phyloP scores from a whole-genome alignment of 2,329 filamentous ascomycete species.

The Pyricularia sp. region DNA sequence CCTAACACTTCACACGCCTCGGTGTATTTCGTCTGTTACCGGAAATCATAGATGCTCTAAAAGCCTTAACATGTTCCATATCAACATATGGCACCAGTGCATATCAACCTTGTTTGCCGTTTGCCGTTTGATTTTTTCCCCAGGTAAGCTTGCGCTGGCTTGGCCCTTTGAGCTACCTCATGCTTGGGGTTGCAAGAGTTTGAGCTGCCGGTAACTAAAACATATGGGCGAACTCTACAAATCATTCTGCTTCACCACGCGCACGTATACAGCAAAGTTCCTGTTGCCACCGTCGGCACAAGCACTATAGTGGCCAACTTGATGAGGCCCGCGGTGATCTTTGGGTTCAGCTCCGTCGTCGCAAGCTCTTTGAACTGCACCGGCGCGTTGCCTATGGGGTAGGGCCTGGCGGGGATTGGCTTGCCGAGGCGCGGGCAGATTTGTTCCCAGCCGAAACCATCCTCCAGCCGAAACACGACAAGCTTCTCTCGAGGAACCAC shows the following conservation, averaged over 20 bases:
- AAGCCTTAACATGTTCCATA: too few relatives aligned
- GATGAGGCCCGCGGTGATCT: neutral
- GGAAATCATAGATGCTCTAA: too few relatives aligned
- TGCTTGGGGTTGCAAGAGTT: too few relatives aligned
- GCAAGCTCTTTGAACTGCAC: neutral
- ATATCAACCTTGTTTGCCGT: too few relatives aligned
- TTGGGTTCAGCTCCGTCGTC: neutral
- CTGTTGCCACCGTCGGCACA: neutral
- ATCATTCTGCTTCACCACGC: neutral
- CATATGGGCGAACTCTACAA: neutral
- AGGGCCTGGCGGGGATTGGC: neutral
- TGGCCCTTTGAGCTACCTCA: too few relatives aligned
- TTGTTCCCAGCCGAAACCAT: neutral
- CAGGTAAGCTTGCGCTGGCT: too few relatives aligned
- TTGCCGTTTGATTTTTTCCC: too few relatives aligned
- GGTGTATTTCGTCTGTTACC: too few relatives aligned
- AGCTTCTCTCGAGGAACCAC: neutral
- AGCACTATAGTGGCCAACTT: neutral
- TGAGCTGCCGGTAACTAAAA: too few relatives aligned
- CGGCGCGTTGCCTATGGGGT: neutral
- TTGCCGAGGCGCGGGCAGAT: neutral
- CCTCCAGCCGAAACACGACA: neutral
- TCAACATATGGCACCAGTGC: too few relatives aligned
- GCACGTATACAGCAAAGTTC: neutral
- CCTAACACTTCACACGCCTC: too few relatives aligned